Conservation (phyloP, 2,329 filamentous ascomycete species). For the Apiospora aurea region DNA sequence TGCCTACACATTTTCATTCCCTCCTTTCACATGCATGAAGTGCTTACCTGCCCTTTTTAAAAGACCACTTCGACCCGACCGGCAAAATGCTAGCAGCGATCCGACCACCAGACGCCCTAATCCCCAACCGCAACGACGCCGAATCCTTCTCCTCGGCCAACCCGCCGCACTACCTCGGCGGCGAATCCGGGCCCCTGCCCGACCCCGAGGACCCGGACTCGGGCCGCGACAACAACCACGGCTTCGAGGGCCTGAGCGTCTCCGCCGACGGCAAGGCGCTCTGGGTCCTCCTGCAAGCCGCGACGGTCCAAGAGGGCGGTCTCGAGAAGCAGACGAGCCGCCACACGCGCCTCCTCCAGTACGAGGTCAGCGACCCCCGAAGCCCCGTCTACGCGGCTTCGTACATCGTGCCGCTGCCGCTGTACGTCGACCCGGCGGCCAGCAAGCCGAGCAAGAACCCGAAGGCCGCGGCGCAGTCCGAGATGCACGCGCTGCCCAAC, state of each 20-base stretch:
- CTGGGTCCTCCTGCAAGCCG: constrained; percentile 71
- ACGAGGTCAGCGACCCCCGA: constrained; percentile 59
- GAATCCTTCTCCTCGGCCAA: constrained; percentile 70
- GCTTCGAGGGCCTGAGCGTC: constrained; percentile 74
- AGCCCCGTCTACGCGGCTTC: constrained; percentile 61
- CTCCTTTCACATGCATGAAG: not conserved
- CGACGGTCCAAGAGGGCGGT: constrained; percentile 66
- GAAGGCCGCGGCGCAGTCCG: constrained; percentile 70
- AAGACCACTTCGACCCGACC: constrained; percentile 54
- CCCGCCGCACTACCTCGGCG: constrained; percentile 64
- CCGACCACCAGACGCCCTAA: constrained; percentile 67
- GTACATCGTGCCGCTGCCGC: constrained; percentile 71
- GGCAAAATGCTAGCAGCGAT: constrained; percentile 70
- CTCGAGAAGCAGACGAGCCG: constrained; percentile 57
- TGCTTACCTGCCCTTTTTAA: not conserved
- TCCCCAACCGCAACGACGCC: constrained; percentile 68
- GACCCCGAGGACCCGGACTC: constrained; percentile 63
- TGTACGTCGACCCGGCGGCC: constrained; percentile 56
- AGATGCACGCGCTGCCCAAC: constrained; percentile 69
- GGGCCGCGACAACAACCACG: constrained; percentile 76
- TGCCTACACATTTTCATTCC: not conserved
- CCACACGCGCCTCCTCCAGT: constrained; percentile 68
- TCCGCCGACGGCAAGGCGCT: constrained; percentile 68
- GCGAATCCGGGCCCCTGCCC: constrained; percentile 49
- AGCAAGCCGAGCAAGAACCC: constrained; percentile 52